These are phyloP conservation scores for Wickerhamomyces mucosus DNA, from an alignment of 805 yeast species.

Conservation along the genomic window DNA sequence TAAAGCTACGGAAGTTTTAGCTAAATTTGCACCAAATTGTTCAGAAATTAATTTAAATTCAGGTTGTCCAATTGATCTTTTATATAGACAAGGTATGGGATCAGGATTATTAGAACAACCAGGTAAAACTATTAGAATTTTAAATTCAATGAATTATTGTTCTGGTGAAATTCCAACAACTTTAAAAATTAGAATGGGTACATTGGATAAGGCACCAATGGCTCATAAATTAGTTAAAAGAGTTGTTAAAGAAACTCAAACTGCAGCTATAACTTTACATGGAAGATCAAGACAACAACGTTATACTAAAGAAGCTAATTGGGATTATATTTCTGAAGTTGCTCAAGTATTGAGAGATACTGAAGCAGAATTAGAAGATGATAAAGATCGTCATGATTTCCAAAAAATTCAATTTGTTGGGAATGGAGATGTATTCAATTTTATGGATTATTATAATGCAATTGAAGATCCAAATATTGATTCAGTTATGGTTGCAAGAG, in stretches of 20 bases:
- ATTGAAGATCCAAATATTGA: constrained; percentile 63
- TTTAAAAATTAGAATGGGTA: constrained; percentile 87
- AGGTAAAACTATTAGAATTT: constrained; percentile 63
- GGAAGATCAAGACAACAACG: constrained; percentile 97
- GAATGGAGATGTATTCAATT: constrained; percentile 85
- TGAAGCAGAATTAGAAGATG: constrained; percentile 44
- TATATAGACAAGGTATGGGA: constrained; percentile 94
- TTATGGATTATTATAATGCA: constrained; percentile 81
- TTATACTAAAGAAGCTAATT: constrained; percentile 83
- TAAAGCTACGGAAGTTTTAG: constrained; percentile 79
- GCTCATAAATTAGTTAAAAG: constrained; percentile 72
- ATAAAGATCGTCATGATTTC: constrained; percentile 47
- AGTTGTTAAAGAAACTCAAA: constrained; percentile 68
- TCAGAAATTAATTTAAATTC: constrained; percentile 86
- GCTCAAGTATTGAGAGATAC: constrained; percentile 58
- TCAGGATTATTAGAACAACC: constrained; percentile 88
- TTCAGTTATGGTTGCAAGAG: constrained; percentile 95
- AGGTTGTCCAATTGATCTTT: constrained; percentile 95
- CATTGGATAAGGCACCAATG: constrained; percentile 74
- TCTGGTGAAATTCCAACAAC: constrained; percentile 90
- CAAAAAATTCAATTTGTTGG: constrained; percentile 79
- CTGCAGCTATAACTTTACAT: constrained; percentile 86
- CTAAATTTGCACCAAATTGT: constrained; percentile 47
- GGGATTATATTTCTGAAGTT: constrained; percentile 78
- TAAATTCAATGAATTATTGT: constrained; percentile 81